These are phyloP conservation scores for Xylaria sp. DNA, from an alignment of 2,329 filamentous ascomycete species.

Conservation along the genomic window DNA sequence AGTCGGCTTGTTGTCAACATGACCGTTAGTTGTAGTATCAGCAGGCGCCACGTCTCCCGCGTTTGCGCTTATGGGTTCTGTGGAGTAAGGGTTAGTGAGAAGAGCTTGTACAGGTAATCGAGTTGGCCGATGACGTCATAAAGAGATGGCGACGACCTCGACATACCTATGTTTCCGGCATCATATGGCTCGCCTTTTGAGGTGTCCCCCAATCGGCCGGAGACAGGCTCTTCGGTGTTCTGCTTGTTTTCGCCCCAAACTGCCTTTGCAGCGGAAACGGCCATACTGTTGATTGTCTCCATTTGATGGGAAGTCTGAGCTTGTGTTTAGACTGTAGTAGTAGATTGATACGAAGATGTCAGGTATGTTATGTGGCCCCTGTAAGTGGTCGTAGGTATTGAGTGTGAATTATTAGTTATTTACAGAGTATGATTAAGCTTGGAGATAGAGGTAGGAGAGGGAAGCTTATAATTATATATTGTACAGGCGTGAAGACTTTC, in stretches of 20 bases:
- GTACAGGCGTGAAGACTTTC: background rate
- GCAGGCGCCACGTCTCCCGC: slow-evolving; percentile 3
- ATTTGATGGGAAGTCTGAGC: slow-evolving; percentile 53
- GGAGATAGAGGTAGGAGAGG: background rate
- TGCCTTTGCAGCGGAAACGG: slow-evolving; percentile 58
- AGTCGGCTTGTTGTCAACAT: background rate
- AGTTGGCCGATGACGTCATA: slow-evolving; percentile 16
- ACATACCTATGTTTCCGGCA: slow-evolving; percentile 76
- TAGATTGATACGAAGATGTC: background rate
- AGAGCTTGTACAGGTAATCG: slow-evolving; percentile 13
- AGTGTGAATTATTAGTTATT: background rate
- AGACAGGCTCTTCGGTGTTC: slow-evolving; percentile 71
- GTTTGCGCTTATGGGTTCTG: slow-evolving; percentile 18
- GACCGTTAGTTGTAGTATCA: background rate
- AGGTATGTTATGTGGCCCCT: background rate
- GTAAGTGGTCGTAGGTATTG: background rate
- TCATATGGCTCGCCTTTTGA: slow-evolving; percentile 79
- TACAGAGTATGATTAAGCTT: background rate
- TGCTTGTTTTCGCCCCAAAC: slow-evolving; percentile 58
- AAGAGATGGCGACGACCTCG: background rate
- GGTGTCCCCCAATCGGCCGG: slow-evolving; percentile 75
- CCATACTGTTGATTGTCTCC: slow-evolving; percentile 71
- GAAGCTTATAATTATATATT: slow-evolving; percentile 17
- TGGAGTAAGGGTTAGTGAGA: background rate
- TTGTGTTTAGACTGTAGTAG: background rate